Evolutionary conservation across 306 rosid genomes (phyloP).

Genomic region (Gleditsia sinensis): DNA sequence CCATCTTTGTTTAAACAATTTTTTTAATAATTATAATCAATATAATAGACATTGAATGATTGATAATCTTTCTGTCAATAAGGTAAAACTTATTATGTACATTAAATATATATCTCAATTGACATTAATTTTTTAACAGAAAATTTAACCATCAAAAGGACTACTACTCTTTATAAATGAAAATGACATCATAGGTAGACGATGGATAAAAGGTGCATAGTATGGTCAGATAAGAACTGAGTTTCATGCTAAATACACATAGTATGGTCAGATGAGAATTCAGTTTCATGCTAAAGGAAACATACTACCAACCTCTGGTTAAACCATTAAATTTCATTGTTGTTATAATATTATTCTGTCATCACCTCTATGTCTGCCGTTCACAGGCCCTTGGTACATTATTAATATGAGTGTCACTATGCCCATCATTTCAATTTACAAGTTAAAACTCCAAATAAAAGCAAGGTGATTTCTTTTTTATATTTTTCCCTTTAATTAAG

Average conservation of each 20-base stretch:
- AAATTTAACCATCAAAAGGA: background rate
- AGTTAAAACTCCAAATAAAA: background rate
- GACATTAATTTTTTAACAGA: background rate
- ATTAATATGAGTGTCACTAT: background rate
- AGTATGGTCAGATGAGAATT: background rate
- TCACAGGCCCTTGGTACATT: background rate
- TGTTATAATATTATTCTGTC: background rate
- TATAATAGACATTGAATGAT: background rate
- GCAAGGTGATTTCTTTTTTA: background rate
- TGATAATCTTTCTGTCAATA: background rate
- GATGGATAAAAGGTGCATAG: background rate
- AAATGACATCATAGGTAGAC: background rate
- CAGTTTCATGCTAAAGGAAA: background rate
- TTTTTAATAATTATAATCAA: background rate
- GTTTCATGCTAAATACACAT: no score
- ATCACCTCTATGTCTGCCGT: background rate
- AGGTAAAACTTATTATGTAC: background rate
- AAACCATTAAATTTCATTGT: background rate
- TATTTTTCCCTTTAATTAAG: background rate
- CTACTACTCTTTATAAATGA: background rate
- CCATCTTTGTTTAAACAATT: background rate
- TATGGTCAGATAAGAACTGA: no score
- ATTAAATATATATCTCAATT: background rate
- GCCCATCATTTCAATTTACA: slow-evolving; percentile 4
- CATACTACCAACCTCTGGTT: background rate